A percentile compares a stretch with the other conserved stretches of the same genome.
Evolutionary conservation across 345 rosid species (phyloP).

Genomic region (Limnanthes douglasii): DNA sequence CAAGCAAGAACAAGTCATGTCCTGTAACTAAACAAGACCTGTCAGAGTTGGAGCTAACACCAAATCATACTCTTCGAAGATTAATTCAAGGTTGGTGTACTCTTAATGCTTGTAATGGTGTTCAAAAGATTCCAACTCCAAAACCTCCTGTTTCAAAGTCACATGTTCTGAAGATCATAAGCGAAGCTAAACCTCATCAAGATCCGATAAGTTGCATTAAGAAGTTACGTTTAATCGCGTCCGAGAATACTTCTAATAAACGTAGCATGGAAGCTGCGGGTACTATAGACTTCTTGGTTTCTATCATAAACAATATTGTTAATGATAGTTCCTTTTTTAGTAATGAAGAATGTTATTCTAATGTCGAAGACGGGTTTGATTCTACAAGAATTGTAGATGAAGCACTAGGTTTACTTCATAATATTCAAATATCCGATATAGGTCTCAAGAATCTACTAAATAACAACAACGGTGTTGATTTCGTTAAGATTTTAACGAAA

Average conservation of each 20-base stretch:
- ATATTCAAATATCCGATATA: conserved; percentile 46
- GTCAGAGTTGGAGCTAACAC: conserved; percentile 44
- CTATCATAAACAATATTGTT: conserved; percentile 16
- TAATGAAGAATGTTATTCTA: no score
- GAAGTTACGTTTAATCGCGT: conserved; percentile 33
- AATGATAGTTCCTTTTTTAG: no score
- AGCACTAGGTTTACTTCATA: conserved; percentile 42
- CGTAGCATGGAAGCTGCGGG: conserved; percentile 65
- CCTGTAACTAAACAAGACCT: conserved; percentile 64
- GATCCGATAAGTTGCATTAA: conserved; percentile 33
- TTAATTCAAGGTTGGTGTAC: conserved; percentile 91
- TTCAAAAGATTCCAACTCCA: conserved; percentile 85
- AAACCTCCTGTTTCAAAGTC: conserved; percentile 45
- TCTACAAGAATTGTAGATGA: conserved; percentile 23
- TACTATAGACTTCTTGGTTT: conserved; percentile 46
- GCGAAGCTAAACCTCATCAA: conserved; percentile 25
- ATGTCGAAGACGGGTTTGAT: conserved; percentile 23
- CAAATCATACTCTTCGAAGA: conserved; percentile 79
- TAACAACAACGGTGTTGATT: conserved; percentile 25
- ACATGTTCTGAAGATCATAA: conserved; percentile 43
- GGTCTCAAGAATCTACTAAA: conserved; percentile 36
- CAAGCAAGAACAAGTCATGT: conserved; percentile 34
- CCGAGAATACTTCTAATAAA: conserved; percentile 40
- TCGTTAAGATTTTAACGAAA: conserved; percentile 26
- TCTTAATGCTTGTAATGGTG: conserved; percentile 57